Evolutionary conservation across 1,139 yeast species (phyloP).

Genomic region (Hyphopichia burtonii): DNA sequence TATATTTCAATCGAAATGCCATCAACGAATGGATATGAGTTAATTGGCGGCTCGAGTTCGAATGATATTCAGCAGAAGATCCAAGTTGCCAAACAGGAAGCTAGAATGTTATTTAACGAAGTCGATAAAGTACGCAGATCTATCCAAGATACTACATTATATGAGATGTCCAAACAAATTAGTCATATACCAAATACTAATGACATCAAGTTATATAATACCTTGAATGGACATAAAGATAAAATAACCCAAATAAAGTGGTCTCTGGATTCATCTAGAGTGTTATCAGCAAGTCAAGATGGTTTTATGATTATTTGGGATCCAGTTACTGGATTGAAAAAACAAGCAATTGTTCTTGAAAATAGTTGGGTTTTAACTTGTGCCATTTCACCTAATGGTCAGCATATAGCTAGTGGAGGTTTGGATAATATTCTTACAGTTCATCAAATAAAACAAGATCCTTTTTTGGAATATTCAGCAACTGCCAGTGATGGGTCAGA

Average conservation of each 20-base stretch:
- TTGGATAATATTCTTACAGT: constrained; percentile 76
- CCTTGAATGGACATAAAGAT: constrained; percentile 71
- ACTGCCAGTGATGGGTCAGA: background rate
- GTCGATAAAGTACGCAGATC: constrained; percentile 42
- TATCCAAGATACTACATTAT: constrained; percentile 47
- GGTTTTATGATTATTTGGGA: constrained; percentile 89
- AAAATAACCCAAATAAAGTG: constrained; percentile 71
- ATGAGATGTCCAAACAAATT: constrained; percentile 33
- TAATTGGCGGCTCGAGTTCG: background rate
- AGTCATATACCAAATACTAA: constrained; percentile 30
- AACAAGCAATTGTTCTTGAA: constrained; percentile 65
- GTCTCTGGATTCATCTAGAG: constrained; percentile 57
- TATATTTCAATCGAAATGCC: background rate
- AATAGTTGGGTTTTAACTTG: constrained; percentile 81
- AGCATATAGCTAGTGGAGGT: constrained; percentile 77
- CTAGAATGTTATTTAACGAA: constrained; percentile 47
- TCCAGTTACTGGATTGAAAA: constrained; percentile 67
- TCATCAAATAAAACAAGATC: constrained; percentile 44
- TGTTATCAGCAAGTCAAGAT: constrained; percentile 82
- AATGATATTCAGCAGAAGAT: constrained; percentile 18
- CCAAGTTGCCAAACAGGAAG: constrained; percentile 43
- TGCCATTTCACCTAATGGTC: constrained; percentile 67
- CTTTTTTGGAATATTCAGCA: background rate
- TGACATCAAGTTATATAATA: constrained; percentile 34
- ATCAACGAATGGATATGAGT: background rate